Evolutionary conservation across 2,329 filamentous ascomycete genomes (phyloP).

Genomic region (Fonsecaea pedrosoi): DNA sequence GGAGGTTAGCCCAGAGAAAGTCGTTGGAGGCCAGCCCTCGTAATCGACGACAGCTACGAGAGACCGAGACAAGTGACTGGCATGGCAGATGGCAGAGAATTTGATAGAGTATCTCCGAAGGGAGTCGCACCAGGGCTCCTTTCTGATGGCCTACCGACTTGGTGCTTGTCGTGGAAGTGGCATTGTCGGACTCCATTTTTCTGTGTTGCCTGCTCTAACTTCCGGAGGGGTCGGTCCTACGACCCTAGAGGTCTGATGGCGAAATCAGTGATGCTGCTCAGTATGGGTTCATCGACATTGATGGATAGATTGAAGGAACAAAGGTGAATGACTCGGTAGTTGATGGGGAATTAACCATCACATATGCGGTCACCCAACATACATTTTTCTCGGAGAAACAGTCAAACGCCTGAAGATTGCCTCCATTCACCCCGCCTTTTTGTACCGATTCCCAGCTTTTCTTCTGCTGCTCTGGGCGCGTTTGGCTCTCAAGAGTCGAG

Average conservation of each 20-base stretch:
- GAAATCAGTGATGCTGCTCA: not conserved
- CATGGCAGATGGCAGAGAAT: conserved; percentile 72
- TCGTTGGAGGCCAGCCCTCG: conserved; percentile 68
- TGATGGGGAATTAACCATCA: not conserved
- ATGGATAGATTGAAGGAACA: not conserved
- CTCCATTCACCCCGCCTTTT: conserved; percentile 1
- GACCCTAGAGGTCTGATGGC: not conserved
- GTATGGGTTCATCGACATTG: not conserved
- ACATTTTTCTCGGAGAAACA: not conserved
- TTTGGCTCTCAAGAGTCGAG: not conserved
- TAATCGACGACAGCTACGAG: conserved; percentile 68
- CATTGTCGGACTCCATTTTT: conserved; percentile 6
- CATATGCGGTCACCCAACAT: not conserved
- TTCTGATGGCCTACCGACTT: conserved; percentile 30
- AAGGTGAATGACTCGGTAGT: not conserved
- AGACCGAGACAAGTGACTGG: conserved; percentile 66
- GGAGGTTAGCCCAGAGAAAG: conserved; percentile 71
- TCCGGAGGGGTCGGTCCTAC: conserved; percentile 24
- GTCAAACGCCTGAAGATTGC: not conserved
- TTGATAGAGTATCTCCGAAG: conserved; percentile 75
- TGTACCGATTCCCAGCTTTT: not conserved
- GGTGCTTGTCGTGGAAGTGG: not conserved
- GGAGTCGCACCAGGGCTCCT: conserved; percentile 56
- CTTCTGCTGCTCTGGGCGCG: not conserved
- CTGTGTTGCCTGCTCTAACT: conserved; percentile 10